Evolutionary conservation across 352 stramenopile species (phyloP).

Genomic region (Globisporangium acanthophoron): DNA sequence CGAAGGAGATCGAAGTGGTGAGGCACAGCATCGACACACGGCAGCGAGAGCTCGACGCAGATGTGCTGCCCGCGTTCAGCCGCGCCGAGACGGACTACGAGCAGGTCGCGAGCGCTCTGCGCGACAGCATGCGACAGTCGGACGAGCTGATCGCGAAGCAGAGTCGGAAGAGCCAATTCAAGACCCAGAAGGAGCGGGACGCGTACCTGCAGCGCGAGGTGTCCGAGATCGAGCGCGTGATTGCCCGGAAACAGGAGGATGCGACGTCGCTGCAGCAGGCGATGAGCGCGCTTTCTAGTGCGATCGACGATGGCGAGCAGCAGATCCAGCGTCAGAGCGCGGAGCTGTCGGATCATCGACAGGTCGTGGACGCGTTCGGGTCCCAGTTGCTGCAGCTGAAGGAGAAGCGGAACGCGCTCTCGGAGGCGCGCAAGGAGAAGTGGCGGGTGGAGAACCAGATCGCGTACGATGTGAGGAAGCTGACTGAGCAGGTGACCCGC

Average conservation of each 20-base stretch:
- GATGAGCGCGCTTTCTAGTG: slow-evolving; percentile 35
- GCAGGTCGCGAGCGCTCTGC: slow-evolving; percentile 68
- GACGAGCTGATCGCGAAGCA: slow-evolving; percentile 95
- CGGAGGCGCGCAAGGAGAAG: slow-evolving; percentile 74
- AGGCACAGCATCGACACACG: slow-evolving; percentile 50
- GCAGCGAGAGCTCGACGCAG: slow-evolving; percentile 36
- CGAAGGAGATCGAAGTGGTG: slow-evolving; percentile 51
- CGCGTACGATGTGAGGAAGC: slow-evolving; percentile 63
- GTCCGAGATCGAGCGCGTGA: slow-evolving; percentile 53
- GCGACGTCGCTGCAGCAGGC: slow-evolving; percentile 28
- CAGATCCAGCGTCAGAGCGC: slow-evolving; percentile 37
- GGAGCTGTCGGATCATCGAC: slow-evolving; percentile 50
- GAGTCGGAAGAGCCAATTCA: slow-evolving; percentile 93
- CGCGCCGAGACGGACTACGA: slow-evolving; percentile 69
- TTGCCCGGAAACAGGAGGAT: slow-evolving; percentile 56
- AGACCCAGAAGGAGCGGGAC: slow-evolving; percentile 91
- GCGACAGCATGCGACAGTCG: slow-evolving; percentile 50
- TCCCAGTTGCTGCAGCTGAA: slow-evolving; percentile 63
- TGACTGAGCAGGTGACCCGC: slow-evolving; percentile 61
- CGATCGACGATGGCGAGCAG: slow-evolving; percentile 38
- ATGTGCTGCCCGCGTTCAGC: slow-evolving; percentile 50
- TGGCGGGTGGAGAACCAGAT: slow-evolving; percentile 81
- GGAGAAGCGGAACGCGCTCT: slow-evolving; percentile 71
- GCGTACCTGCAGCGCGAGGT: slow-evolving; percentile 71
- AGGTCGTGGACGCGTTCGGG: slow-evolving; percentile 44